These are phyloP conservation scores for Oryza glaberrima DNA, from an alignment of 176 grass and related monocot genomes.

Conservation along the genomic window DNA sequence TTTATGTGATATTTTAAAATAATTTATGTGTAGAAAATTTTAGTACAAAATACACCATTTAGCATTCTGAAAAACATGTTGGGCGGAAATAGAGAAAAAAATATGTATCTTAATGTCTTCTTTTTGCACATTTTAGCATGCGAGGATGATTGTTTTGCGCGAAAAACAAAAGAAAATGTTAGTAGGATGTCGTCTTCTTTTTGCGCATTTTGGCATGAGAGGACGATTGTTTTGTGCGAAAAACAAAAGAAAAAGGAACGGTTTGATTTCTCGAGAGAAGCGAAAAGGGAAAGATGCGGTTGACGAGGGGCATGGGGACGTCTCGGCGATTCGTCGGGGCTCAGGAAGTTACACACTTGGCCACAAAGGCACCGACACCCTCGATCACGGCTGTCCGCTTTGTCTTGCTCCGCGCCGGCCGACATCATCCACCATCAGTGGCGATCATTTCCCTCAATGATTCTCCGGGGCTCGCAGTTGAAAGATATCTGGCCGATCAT, in stretches of 20 bases:
- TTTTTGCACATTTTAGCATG: no score
- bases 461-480: background rate
- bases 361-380: conserved; percentile 37
- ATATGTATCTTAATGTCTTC: no score
- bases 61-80: no score
- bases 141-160: no score
- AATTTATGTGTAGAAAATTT: no score
- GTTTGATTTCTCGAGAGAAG: conserved; percentile 30
- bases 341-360: conserved; percentile 5
- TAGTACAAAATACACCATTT: no score
- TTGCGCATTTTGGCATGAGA: background rate
- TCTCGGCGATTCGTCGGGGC: conserved; percentile 6
- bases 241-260: background rate
- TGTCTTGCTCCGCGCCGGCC: conserved; percentile 41
- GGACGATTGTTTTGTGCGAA: background rate
- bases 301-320: background rate
- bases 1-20: no score
- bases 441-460: background rate
- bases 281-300: conserved; percentile 25
- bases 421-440: conserved; percentile 31
- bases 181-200: background rate
- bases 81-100: no score
- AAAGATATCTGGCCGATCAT: background rate
- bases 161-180: no score
- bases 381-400: conserved; percentile 22